Percentiles rank a stretch among this genome's conserved stretches.
phyloP scores from a whole-genome alignment of 306 rosid species.

The Hippophae tibetana region DNA sequence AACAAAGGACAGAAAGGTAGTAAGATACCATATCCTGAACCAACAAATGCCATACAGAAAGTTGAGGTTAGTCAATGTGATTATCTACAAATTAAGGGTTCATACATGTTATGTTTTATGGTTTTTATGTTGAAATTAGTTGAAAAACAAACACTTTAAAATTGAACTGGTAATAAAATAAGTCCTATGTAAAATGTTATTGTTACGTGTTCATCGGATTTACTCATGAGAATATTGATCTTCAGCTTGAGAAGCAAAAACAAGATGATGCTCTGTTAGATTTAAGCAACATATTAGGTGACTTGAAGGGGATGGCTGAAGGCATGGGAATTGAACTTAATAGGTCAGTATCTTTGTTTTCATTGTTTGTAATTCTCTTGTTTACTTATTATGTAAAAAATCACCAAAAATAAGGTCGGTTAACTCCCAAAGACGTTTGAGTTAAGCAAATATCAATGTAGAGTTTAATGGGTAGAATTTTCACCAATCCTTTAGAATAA shows the following conservation, averaged over 20 bases:
- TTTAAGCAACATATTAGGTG: slow-evolving; percentile 79
- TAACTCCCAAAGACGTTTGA: background rate
- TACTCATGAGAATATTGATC: background rate
- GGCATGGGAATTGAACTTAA: slow-evolving; percentile 82
- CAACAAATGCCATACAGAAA: slow-evolving; percentile 43
- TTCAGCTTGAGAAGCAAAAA: slow-evolving; percentile 62
- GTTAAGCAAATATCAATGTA: too few relatives aligned
- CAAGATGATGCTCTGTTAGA: slow-evolving; percentile 84
- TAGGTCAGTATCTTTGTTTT: slow-evolving; percentile 27
- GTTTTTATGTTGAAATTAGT: too few relatives aligned
- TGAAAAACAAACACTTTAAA: too few relatives aligned
- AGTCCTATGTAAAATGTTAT: background rate
- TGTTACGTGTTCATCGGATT: slow-evolving; percentile 9
- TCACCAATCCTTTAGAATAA: too few relatives aligned
- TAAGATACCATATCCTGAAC: slow-evolving; percentile 49
- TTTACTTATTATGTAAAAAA: background rate
- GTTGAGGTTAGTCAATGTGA: slow-evolving; percentile 30
- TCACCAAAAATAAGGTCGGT: background rate
- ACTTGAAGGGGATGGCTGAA: slow-evolving; percentile 85
- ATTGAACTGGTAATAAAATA: too few relatives aligned
- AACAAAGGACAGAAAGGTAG: slow-evolving; percentile 49
- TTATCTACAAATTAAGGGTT: background rate
- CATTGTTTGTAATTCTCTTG: background rate
- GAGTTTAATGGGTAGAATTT: too few relatives aligned
- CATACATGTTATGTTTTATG: too few relatives aligned